These are phyloP conservation scores for Elsinoe arachidis DNA, from an alignment of 2,329 filamentous ascomycete genomes.

Conservation along the genomic window DNA sequence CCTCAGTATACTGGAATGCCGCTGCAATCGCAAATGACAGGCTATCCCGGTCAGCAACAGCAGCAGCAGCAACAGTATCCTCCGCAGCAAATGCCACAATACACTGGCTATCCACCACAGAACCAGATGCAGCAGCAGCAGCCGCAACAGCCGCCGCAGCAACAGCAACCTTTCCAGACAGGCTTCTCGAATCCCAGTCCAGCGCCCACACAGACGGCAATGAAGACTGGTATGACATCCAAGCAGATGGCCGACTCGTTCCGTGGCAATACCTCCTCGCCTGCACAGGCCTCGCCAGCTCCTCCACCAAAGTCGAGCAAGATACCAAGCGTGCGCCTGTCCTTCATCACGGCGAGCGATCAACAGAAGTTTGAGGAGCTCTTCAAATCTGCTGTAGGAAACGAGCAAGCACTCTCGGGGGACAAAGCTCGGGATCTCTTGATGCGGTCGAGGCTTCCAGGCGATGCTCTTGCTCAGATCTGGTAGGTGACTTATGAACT, in stretches of 20 bases:
- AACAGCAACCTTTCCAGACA: conserved; percentile 45
- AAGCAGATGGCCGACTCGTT: conserved; percentile 58
- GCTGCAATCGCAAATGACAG: conserved; percentile 36
- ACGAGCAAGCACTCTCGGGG: conserved; percentile 73
- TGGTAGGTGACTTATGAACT: conserved; percentile 46
- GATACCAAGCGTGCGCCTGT: conserved; percentile 88
- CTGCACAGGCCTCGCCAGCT: conserved; percentile 49
- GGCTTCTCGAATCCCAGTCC: conserved; percentile 47
- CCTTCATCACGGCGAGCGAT: conserved; percentile 90
- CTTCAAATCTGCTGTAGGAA: conserved; percentile 89
- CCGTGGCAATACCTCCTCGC: conserved; percentile 38
- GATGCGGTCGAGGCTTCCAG: conserved; percentile 77
- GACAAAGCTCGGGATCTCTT: conserved; percentile 88
- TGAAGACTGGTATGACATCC: conserved; percentile 54
- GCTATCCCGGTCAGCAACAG: conserved; percentile 25
- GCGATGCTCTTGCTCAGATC: conserved; percentile 81
- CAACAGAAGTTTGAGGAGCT: conserved; percentile 96
- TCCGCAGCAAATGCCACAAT: conserved; percentile 31
- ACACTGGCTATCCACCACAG: conserved; percentile 41
- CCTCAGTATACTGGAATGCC: conserved; percentile 55
- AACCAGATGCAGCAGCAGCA: conserved; percentile 38
- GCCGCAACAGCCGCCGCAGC: conserved; percentile 41
- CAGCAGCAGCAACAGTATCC: conserved; percentile 30
- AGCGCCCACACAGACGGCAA: conserved; percentile 39
- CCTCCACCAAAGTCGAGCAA: conserved; percentile 56